A percentile compares a stretch with the other conserved stretches of the same genome.
These are phyloP conservation scores for Heterobasidion annosum DNA, from an alignment of 1,284 basidiomycete genomes.

Conservation along the genomic window DNA sequence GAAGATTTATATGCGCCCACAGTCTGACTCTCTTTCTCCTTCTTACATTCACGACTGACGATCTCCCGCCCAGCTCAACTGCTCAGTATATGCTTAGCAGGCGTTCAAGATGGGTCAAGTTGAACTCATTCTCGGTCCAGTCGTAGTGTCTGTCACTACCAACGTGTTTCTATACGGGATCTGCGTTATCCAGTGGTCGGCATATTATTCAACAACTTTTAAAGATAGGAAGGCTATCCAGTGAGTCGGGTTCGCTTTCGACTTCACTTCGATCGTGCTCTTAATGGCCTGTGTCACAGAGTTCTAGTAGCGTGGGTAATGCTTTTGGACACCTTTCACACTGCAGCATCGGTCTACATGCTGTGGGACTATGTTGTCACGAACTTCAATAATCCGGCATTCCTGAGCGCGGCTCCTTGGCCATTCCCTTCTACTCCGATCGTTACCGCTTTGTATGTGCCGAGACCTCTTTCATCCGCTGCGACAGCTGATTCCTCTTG, in stretches of 20 bases:
- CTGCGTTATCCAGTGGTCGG: not conserved
- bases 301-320: constrained; percentile 23
- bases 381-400: constrained; percentile 18
- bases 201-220: not conserved
- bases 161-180: constrained; percentile 2
- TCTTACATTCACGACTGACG: not conserved
- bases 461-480: not conserved
- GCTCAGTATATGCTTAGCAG: not conserved
- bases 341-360: constrained; percentile 20
- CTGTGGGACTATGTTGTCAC: constrained; percentile 22
- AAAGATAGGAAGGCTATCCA: not conserved
- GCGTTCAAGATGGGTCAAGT: not conserved
- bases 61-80: not conserved
- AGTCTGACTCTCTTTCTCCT: not conserved
- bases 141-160: not conserved
- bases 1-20: not conserved
- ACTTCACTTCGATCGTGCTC: not conserved
- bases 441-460: constrained; percentile 12
- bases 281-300: constrained; percentile 8
- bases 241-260: not conserved
- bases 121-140: not conserved
- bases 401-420: constrained; percentile 19
- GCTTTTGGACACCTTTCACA: constrained; percentile 23
- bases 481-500: not conserved
- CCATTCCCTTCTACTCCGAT: constrained; percentile 23